Evolutionary conservation across 2,329 filamentous ascomycete genomes (phyloP).

Genomic region (Clonostachys rhizophaga): DNA sequence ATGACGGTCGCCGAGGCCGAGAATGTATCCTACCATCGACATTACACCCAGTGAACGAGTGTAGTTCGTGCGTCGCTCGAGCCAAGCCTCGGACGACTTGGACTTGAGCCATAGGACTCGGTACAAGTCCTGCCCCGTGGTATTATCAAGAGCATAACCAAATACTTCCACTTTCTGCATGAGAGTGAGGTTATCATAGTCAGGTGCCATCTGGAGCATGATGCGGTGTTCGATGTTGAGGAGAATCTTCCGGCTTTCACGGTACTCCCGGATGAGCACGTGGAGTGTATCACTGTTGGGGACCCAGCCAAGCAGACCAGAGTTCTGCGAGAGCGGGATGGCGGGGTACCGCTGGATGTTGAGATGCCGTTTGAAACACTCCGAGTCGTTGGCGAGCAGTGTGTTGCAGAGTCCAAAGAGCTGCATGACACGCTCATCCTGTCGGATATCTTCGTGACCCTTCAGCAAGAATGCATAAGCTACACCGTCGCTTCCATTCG

Average conservation of each 20-base stretch:
- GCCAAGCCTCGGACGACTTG: constrained; percentile 96
- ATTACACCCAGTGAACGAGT: constrained; percentile 95
- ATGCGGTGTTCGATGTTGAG: constrained; percentile 99
- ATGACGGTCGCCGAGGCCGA: constrained; percentile 93
- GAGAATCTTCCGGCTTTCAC: constrained; percentile 93
- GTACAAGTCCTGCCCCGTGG: constrained; percentile 96
- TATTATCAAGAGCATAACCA: constrained; percentile 98
- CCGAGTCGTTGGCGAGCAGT: constrained; percentile 84
- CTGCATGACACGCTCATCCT: constrained; percentile 99
- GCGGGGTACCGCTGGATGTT: constrained; percentile 94
- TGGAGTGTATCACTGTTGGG: constrained; percentile 97
- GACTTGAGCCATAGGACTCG: constrained; percentile 98
- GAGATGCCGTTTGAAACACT: constrained; percentile 94
- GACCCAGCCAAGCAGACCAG: constrained; percentile 92
- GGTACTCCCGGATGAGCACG: constrained; percentile 93
- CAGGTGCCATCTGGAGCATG: constrained; percentile 99
- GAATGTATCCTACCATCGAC: constrained; percentile 99
- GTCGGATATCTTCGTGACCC: constrained; percentile 98
- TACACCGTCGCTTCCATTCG: constrained; percentile 83
- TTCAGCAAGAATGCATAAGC: constrained; percentile 89
- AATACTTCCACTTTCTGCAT: constrained; percentile 99
- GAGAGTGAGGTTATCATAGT: constrained; percentile 96
- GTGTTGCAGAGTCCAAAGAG: constrained; percentile 98
- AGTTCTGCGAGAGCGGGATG: constrained; percentile 96
- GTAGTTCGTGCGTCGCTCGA: constrained; percentile 97